phyloP scores from a whole-genome alignment of 352 stramenopile genomes.

The Hyaloperonospora brassicae region DNA sequence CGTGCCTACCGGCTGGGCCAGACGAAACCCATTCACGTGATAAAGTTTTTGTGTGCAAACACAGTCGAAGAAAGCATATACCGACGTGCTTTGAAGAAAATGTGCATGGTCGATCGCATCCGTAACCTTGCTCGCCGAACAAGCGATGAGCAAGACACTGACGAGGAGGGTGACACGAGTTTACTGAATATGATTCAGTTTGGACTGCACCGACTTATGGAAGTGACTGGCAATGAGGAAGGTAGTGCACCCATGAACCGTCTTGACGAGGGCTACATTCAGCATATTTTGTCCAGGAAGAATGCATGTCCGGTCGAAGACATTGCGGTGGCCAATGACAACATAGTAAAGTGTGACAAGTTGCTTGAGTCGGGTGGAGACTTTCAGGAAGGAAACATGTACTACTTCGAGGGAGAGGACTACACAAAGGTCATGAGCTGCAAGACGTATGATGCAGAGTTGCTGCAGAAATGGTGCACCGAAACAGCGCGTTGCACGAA shows the following conservation, averaged over 20 bases:
- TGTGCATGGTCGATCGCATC: conserved; percentile 68
- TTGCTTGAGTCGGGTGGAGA: conserved; percentile 48
- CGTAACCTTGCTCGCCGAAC: conserved; percentile 44
- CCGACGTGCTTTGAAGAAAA: conserved; percentile 55
- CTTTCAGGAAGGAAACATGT: conserved; percentile 73
- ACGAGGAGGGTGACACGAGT: conserved; percentile 37
- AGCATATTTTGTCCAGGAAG: conserved; percentile 35
- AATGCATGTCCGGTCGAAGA: conserved; percentile 4
- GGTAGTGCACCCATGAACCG: conserved; percentile 34
- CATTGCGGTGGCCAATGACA: conserved; percentile 3
- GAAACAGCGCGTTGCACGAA: conserved; percentile 18
- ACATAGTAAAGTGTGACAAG: conserved; percentile 28
- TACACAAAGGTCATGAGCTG: conserved; percentile 37
- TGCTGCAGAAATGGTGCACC: conserved; percentile 33
- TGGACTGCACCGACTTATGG: conserved; percentile 59
- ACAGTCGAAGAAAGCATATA: conserved; percentile 80
- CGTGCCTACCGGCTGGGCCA: conserved; percentile 65
- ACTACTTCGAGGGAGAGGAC: conserved; percentile 77
- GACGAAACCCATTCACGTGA: conserved; percentile 71
- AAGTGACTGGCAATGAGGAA: conserved; percentile 24
- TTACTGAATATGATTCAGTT: conserved; percentile 72
- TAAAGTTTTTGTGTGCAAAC: conserved; percentile 67
- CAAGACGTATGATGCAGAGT: conserved; percentile 34
- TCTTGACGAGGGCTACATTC: conserved; percentile 51
- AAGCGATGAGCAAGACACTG: conserved; percentile 17